Conservation (phyloP, 176 grass and related monocot genomes). For the Raddia distichophylla region DNA sequence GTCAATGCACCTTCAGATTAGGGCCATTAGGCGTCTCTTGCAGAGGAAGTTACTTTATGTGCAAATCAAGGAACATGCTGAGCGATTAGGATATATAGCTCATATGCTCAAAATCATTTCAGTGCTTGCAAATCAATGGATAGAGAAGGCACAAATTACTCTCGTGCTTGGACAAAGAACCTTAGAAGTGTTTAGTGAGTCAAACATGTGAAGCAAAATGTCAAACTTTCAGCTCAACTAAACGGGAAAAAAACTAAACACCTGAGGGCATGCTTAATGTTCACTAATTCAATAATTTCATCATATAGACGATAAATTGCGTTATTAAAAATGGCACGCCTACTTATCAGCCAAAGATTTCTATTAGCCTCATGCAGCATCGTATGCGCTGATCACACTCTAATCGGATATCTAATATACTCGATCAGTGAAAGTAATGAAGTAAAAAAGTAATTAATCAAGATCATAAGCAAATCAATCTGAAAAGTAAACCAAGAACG, state of each 20-base stretch:
- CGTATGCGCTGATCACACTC: too few species aligned
- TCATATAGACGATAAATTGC: too few species aligned
- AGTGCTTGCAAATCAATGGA: not conserved
- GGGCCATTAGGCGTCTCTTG: not conserved
- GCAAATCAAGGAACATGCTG: not conserved
- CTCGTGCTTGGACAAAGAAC: not conserved
- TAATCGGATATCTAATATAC: too few species aligned
- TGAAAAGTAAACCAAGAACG: too few species aligned
- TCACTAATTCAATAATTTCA: too few species aligned
- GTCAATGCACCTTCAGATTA: not conserved
- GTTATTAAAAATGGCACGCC: too few species aligned
- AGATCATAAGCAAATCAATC: too few species aligned
- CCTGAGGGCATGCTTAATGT: too few species aligned
- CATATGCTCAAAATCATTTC: not conserved
- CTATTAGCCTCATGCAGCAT: too few species aligned
- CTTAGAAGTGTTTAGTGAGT: not conserved
- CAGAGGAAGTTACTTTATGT: not conserved
- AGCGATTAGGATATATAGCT: not conserved
- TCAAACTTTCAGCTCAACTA: conserved; percentile 8
- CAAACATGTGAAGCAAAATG: conserved; percentile 11
- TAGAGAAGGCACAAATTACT: not conserved
- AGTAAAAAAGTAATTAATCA: too few species aligned
- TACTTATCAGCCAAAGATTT: too few species aligned
- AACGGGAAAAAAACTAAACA: not conserved
- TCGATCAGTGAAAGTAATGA: too few species aligned